Conservation (phyloP, 2,329 filamentous ascomycete genomes). For the Aspergillus proliferans region DNA sequence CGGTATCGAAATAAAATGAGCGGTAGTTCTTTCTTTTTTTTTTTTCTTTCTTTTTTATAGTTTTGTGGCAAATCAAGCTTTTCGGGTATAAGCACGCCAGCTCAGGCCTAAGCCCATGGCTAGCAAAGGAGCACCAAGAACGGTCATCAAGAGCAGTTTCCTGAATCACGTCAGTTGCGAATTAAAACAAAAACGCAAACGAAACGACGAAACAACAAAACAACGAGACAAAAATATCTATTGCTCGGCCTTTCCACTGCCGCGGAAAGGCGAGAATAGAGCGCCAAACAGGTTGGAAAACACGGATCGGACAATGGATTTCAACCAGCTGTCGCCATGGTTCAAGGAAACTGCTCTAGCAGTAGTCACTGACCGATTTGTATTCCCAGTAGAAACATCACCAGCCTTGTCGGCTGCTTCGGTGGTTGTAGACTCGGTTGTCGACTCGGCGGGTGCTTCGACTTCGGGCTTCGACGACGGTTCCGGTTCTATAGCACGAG, state of each 20-base stretch:
- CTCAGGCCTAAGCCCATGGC: conserved; percentile 25
- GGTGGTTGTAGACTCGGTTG: conserved; percentile 7
- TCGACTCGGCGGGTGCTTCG: conserved; percentile 5
- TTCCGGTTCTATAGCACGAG: conserved; percentile 60
- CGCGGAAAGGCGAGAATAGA: conserved; percentile 35
- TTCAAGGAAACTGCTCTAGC: conserved; percentile 32
- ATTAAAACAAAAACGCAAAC: conserved; percentile 10
- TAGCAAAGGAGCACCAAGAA: conserved; percentile 24
- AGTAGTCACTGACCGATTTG: conserved; percentile 32
- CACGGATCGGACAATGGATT: conserved; percentile 34
- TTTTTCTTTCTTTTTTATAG: conserved; percentile 4
- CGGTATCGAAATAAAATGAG: conserved; percentile 14
- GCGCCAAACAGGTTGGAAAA: conserved; percentile 36
- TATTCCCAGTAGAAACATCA: conserved; percentile 26
- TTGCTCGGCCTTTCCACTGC: conserved; percentile 24
- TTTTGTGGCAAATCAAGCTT: conserved; percentile 9
- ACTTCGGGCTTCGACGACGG: conserved; percentile 60
- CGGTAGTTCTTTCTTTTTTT: conserved; percentile 11
- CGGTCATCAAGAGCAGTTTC: conserved; percentile 24
- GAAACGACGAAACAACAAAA: conserved; percentile 10
- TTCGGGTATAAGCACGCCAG: conserved; percentile 20
- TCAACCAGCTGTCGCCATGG: conserved; percentile 35
- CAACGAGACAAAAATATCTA: conserved; percentile 12
- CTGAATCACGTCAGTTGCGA: conserved; percentile 27
- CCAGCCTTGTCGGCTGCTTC: conserved; percentile 16